Evolutionary conservation across 116 monocot genomes (phyloP), one percentile per base, ranked within the genome.

Genomic region (Dioscorea cayenensis): DNA sequence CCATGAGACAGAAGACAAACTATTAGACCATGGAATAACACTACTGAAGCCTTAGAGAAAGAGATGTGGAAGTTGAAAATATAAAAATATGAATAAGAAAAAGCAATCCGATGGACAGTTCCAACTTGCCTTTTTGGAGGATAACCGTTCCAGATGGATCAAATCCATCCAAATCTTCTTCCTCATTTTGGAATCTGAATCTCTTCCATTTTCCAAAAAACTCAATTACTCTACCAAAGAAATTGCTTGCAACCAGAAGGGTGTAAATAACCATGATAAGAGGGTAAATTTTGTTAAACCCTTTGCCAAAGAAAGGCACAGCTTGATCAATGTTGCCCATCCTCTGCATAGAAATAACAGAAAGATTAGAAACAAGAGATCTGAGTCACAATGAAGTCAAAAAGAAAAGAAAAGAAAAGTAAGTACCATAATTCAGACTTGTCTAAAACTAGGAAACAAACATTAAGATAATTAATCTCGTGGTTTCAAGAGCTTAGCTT

Each of bases 261-360:
- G 97, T 97, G 79, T 93, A 97, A 63, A 93, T 67, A 83, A 97
- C 97, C 97, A 97, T 97, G 81, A 97, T 96, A 75, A 96, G 88
- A 25, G 96, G 96, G 70, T 92, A 96, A 66, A 92, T 96, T 83
- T 83, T 92, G 77, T 96, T 96, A 68, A 96, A 92, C 5, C 86
- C 83, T 73, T 84, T 76, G 13, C 96, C 96, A 76, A 96, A 96
- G 82, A 96, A 96, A 52, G 92, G 96, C 28, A 96, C 97, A 22
- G 90, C 93, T 64, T 90, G 86, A 82, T 97, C 97, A 72, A 97
- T 97, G 66, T 93, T 93, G 20, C 97, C 93, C 97, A 97, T 96
- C 75, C 90, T 90, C 96, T 96, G 88, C 68, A 81, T 21, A 66
- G 67, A 5, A 12, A 55, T n/a, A 55, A 55, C 14, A 55, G 14